Conservation (phyloP, 306 rosid genomes). For the Calophaca sinica region DNA sequence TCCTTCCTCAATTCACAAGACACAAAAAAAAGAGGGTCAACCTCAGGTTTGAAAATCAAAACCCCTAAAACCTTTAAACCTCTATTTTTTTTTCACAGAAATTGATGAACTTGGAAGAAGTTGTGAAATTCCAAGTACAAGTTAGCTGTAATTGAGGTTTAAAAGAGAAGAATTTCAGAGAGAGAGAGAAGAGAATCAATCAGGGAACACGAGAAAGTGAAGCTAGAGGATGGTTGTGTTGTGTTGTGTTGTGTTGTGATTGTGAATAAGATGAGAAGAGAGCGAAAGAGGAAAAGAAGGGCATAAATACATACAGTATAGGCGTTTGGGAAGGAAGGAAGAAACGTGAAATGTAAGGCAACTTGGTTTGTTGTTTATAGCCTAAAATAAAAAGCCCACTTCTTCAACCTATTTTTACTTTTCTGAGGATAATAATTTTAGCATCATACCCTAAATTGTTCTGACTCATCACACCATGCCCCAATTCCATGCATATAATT, state of each 20-base stretch:
- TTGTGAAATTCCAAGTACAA: no score
- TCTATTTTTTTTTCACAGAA: no score
- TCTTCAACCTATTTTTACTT: slow-evolving; percentile 31
- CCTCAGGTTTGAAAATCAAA: no score
- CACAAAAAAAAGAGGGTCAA: no score
- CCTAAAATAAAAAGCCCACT: slow-evolving; percentile 44
- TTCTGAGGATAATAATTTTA: not conserved
- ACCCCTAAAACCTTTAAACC: not conserved
- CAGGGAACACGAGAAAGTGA: slow-evolving; percentile 47
- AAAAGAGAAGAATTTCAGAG: slow-evolving; percentile 34
- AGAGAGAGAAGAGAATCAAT: slow-evolving; percentile 36
- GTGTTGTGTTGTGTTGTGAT: not conserved
- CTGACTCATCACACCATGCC: slow-evolving; percentile 46
- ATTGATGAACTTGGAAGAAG: no score
- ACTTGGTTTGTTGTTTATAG: slow-evolving; percentile 60
- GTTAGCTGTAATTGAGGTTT: not conserved
- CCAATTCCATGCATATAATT: slow-evolving; percentile 43
- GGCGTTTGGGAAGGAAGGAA: slow-evolving; percentile 47
- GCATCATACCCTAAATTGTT: slow-evolving; percentile 19
- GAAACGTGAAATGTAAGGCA: slow-evolving; percentile 90
- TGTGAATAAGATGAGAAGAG: slow-evolving; percentile 36
- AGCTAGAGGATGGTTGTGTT: not conserved
- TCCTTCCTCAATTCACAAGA: no score
- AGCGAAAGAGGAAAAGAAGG: slow-evolving; percentile 49
- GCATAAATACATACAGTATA: slow-evolving; percentile 57